phyloP scores from a whole-genome alignment of 768 basidiomycete species.

The Macrolepiota dolichaula region DNA sequence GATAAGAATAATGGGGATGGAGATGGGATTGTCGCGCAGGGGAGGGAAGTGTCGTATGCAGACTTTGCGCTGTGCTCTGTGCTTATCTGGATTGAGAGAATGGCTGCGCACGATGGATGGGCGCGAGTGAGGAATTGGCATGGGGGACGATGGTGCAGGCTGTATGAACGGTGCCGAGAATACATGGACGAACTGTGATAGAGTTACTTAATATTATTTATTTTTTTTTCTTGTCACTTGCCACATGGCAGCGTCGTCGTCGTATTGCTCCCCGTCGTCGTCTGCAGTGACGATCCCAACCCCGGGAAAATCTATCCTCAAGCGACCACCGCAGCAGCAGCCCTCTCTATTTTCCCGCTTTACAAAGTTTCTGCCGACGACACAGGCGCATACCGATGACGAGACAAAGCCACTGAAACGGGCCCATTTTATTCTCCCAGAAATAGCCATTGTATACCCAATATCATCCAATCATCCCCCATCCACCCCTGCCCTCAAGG shows the following conservation, averaged over 20 bases:
- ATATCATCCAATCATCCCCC: conserved; percentile 85
- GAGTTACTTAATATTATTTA: background rate
- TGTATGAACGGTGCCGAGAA: conserved; percentile 58
- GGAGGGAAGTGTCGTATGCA: conserved; percentile 63
- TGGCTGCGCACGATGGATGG: conserved; percentile 76
- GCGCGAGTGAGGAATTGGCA: conserved; percentile 66
- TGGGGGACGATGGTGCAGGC: conserved; percentile 59
- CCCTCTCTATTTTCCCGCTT: conserved; percentile 71
- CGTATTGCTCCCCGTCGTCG: conserved; percentile 53
- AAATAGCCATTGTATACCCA: conserved; percentile 85
- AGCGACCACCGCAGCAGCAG: conserved; percentile 67
- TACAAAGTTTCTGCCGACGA: conserved; percentile 69
- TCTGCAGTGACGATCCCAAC: conserved; percentile 79
- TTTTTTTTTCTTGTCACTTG: background rate
- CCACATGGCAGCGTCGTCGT: conserved; percentile 26
- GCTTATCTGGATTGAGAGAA: conserved; percentile 70
- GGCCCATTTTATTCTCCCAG: conserved; percentile 89
- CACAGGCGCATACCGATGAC: conserved; percentile 31
- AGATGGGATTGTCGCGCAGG: conserved; percentile 63
- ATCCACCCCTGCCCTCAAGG: conserved; percentile 70
- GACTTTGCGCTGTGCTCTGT: conserved; percentile 74
- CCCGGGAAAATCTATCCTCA: conserved; percentile 80
- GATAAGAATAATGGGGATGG: conserved; percentile 66
- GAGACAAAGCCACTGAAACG: conserved; percentile 67
- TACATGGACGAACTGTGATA: conserved; percentile 60